Conservation (phyloP, 2,329 filamentous ascomycete species). For the Berkeleyomyces basicola region DNA sequence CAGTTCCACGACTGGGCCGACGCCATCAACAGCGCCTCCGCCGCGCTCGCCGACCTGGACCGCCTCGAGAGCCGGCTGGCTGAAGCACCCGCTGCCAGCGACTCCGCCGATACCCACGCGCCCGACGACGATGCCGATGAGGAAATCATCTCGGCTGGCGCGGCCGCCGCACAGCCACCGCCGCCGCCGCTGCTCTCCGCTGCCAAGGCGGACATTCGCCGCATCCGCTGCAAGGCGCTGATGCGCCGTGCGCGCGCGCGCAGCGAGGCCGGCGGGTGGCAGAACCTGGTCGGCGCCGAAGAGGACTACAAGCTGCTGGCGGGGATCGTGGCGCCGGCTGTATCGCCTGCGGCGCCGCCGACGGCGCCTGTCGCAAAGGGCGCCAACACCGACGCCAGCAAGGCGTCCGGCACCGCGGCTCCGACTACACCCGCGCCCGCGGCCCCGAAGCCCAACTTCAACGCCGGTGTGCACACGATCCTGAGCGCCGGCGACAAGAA, state of each 20-base stretch:
- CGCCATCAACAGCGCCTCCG: conserved; percentile 55
- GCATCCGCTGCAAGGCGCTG: conserved; percentile 69
- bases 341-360: conserved; percentile 23
- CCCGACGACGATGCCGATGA: conserved; percentile 34
- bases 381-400: not conserved
- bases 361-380: not conserved
- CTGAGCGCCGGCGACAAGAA: conserved; percentile 49
- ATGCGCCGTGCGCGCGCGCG: conserved; percentile 62
- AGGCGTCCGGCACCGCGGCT: no score
- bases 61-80: conserved; percentile 29
- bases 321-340: conserved; percentile 14
- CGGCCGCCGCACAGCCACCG: conserved; percentile 31
- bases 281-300: conserved; percentile 57
- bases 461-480: conserved; percentile 20
- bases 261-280: conserved; percentile 59
- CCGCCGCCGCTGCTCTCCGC: conserved; percentile 13
- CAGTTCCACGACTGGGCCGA: conserved; percentile 77
- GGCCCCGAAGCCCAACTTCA: not conserved
- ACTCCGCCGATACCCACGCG: conserved; percentile 16
- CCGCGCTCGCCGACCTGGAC: conserved; percentile 57
- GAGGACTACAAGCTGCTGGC: conserved; percentile 62
- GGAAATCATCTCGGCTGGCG: conserved; percentile 43
- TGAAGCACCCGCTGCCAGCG: conserved; percentile 16
- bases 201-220: conserved; percentile 43
- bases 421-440: not conserved